A percentile compares a stretch with the other conserved stretches of the same genome.
phyloP scores from a whole-genome alignment of 1,284 basidiomycete species.

The Puccinia hordei region DNA sequence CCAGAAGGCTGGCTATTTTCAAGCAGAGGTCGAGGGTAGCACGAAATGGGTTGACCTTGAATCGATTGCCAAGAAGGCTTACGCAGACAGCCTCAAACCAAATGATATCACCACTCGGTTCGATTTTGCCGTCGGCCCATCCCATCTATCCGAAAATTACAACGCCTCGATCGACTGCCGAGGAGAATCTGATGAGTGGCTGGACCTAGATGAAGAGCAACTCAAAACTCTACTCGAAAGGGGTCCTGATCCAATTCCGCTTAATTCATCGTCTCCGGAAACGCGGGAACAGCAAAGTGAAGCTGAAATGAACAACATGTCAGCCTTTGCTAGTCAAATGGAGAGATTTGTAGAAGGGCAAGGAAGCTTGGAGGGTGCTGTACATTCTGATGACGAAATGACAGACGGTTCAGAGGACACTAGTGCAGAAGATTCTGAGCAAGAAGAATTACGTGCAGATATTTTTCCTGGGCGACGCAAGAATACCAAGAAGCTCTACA shows the following conservation, averaged over 20 bases:
- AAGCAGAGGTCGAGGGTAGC: constrained; percentile 73
- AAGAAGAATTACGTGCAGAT: constrained; percentile 53
- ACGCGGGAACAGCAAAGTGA: constrained; percentile 53
- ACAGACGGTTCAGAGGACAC: constrained; percentile 51
- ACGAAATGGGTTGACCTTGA: constrained; percentile 73
- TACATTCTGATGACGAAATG: constrained; percentile 54
- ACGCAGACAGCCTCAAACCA: constrained; percentile 1
- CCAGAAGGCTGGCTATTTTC: constrained; percentile 71
- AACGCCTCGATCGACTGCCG: constrained; percentile 27
- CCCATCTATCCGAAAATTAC: background rate
- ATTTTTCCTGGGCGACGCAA: constrained; percentile 32
- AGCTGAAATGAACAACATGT: constrained; percentile 71
- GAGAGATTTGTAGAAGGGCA: constrained; percentile 82
- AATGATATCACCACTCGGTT: constrained; percentile 15
- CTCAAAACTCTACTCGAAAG: constrained; percentile 54
- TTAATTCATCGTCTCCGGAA: constrained; percentile 58
- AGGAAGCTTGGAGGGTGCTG: constrained; percentile 80
- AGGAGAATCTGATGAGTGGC: constrained; percentile 55
- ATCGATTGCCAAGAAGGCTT: constrained; percentile 66
- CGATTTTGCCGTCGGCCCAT: background rate
- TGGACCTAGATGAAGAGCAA: constrained; percentile 62
- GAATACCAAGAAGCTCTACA: constrained; percentile 60
- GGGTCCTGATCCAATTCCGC: constrained; percentile 62
- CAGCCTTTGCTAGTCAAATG: constrained; percentile 77
- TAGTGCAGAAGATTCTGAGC: constrained; percentile 51